A percentile compares a stretch with the other conserved stretches of the same genome.
Evolutionary conservation across 768 basidiomycete genomes (phyloP).

Genomic region (Leccinum olivaceopallidum): DNA sequence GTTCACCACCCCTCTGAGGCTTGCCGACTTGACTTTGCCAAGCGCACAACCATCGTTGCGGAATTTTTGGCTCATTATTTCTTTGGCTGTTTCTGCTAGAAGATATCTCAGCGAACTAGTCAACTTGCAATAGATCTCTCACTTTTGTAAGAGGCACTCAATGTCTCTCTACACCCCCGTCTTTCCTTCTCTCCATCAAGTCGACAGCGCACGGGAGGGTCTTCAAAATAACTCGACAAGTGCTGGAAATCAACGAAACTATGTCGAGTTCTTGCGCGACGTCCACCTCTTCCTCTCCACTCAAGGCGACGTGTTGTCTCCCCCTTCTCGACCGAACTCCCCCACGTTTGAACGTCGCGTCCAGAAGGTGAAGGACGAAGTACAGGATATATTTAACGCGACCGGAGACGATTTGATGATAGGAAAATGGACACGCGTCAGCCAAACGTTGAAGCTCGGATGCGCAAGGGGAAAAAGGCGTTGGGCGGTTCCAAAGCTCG

Average conservation of each 20-base stretch:
- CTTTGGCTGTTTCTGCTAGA: neutral
- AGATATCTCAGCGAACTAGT: neutral
- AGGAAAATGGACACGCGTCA: conserved; percentile 49
- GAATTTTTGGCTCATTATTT: neutral
- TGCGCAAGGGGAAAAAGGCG: conserved; percentile 37
- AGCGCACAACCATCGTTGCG: neutral
- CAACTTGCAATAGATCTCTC: neutral
- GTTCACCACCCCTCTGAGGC: neutral
- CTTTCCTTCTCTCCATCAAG: conserved; percentile 28
- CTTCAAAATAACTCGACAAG: neutral
- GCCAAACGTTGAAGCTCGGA: conserved; percentile 40
- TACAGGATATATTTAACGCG: conserved; percentile 36
- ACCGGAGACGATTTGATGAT: conserved; percentile 42
- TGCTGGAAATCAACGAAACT: conserved; percentile 16
- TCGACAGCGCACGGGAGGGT: conserved; percentile 6
- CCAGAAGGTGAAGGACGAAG: conserved; percentile 34
- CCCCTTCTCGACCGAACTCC: conserved; percentile 37
- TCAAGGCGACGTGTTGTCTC: conserved; percentile 33
- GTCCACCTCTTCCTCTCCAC: conserved; percentile 35
- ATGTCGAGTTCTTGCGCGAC: conserved; percentile 31
- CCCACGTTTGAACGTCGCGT: conserved; percentile 30
- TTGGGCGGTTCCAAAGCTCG: conserved; percentile 26
- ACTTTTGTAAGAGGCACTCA: neutral
- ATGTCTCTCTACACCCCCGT: conserved; percentile 39
- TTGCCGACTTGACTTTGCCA: no score